These are phyloP conservation scores for Fulvia fulva DNA, from an alignment of 2,329 filamentous ascomycete genomes.

Conservation along the genomic window DNA sequence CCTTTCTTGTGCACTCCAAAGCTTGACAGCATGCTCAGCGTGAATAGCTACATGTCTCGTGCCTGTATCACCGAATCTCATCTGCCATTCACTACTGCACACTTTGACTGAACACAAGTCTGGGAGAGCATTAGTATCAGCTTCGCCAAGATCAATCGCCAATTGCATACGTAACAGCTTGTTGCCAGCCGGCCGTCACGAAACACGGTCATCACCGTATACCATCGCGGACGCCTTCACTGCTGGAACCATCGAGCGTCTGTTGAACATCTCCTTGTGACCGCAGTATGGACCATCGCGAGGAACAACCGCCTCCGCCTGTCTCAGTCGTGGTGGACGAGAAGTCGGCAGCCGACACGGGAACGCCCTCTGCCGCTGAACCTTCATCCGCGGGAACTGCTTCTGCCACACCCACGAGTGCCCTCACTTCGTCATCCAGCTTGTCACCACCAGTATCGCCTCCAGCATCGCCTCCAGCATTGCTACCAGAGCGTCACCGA, in stretches of 20 bases:
- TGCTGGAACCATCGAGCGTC: background rate
- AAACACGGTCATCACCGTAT: background rate
- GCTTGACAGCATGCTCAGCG: background rate
- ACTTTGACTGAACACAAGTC: background rate
- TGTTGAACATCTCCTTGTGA: background rate
- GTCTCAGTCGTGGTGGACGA: conserved; percentile 1
- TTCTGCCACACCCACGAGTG: background rate
- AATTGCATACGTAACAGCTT: conserved; percentile 3
- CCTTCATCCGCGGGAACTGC: conserved; percentile 5
- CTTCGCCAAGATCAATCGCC: background rate
- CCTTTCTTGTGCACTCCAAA: no score
- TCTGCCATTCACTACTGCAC: background rate
- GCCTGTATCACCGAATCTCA: background rate
- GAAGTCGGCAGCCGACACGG: background rate
- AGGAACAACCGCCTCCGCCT: background rate
- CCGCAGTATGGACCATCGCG: background rate
- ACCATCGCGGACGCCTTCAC: background rate
- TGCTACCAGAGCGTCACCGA: conserved; percentile 12
- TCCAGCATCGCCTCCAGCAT: conserved; percentile 24
- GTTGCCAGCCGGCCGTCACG: background rate
- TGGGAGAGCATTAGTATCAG: no score
- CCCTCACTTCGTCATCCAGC: conserved; percentile 1
- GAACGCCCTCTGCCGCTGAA: conserved; percentile 2
- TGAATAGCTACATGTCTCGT: background rate
- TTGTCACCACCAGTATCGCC: conserved; percentile 25